Evolutionary conservation across 495 filamentous ascomycete species (phyloP).

Genomic region (Podospora tetraspora): DNA sequence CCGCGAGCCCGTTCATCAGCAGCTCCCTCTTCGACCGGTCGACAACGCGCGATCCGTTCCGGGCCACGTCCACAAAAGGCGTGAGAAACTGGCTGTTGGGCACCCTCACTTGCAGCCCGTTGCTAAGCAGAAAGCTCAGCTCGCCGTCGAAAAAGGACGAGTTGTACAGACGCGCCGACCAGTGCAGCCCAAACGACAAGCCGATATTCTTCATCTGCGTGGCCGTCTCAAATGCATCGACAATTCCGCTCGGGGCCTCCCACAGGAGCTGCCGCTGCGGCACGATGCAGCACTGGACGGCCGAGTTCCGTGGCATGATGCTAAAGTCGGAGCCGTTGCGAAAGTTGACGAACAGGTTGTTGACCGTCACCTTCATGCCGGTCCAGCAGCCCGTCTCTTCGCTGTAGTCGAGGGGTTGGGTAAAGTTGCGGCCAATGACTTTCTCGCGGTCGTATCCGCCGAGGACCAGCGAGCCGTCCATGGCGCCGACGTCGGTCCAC

Average conservation of each 20-base stretch:
- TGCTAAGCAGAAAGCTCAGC: constrained; percentile 20
- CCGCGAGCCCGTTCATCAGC: constrained; percentile 19
- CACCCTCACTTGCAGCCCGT: constrained; percentile 19
- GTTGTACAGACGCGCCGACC: constrained; percentile 2
- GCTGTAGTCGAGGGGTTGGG: constrained; percentile 20
- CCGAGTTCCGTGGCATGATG: constrained; percentile 25
- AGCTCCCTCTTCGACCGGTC: constrained; percentile 22
- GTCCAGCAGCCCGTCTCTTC: constrained; percentile 23
- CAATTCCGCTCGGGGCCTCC: constrained; percentile 20
- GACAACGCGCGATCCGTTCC: constrained; percentile 22
- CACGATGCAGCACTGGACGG: constrained; percentile 32
- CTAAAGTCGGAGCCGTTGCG: constrained; percentile 18
- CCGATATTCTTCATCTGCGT: constrained; percentile 5
- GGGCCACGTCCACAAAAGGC: constrained; percentile 26
- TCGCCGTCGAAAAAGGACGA: constrained; percentile 16
- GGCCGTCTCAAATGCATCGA: constrained; percentile 16
- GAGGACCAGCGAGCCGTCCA: constrained; percentile 39
- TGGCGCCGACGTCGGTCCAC: constrained; percentile 26
- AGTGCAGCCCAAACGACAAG: constrained; percentile 8
- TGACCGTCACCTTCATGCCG: constrained; percentile 30
- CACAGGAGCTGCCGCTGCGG: constrained; percentile 28
- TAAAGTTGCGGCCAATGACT: constrained; percentile 30
- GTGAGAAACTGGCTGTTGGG: constrained; percentile 37
- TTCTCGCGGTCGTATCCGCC: constrained; percentile 45
- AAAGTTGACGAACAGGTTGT: constrained; percentile 17